Evolutionary conservation across 2,329 filamentous ascomycete genomes (phyloP).

Genomic region (Albophoma yamanashiensis): DNA sequence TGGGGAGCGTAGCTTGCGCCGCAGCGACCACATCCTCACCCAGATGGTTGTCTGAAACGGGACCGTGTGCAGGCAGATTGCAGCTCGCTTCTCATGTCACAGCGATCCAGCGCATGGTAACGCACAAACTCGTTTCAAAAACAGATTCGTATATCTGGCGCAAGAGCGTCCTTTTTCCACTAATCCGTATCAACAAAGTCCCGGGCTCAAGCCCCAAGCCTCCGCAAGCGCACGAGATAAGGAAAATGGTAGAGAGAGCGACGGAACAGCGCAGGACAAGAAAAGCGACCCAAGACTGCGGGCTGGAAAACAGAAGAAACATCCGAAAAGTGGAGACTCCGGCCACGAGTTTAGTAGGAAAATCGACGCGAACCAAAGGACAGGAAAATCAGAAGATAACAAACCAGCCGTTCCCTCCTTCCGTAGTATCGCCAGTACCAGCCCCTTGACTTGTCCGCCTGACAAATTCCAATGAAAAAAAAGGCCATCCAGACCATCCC

Average conservation of each 20-base stretch:
- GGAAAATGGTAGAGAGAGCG: not conserved
- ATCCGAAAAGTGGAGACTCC: not conserved
- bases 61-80: not conserved
- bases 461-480: not conserved
- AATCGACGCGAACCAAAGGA: constrained; percentile 1
- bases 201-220: not conserved
- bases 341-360: not conserved
- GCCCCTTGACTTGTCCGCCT: not conserved
- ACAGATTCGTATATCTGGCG: constrained; percentile 3
- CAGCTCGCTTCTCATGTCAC: not conserved
- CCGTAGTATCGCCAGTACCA: not conserved
- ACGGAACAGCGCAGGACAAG: not conserved
- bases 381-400: constrained; percentile 2
- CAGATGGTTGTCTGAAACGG: too few relatives aligned
- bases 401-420: not conserved
- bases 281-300: not conserved
- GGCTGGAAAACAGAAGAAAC: not conserved
- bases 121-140: not conserved
- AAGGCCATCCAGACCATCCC: not conserved
- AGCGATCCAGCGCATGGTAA: not conserved
- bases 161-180: not conserved
- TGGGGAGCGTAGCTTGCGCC: not conserved
- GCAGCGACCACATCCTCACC: not conserved
- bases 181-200: not conserved
- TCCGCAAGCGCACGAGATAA: not conserved